A percentile compares a stretch with the other conserved stretches of the same genome.
Evolutionary conservation across 495 filamentous ascomycete species (phyloP).

Genomic region (Daldinia concentrica): DNA sequence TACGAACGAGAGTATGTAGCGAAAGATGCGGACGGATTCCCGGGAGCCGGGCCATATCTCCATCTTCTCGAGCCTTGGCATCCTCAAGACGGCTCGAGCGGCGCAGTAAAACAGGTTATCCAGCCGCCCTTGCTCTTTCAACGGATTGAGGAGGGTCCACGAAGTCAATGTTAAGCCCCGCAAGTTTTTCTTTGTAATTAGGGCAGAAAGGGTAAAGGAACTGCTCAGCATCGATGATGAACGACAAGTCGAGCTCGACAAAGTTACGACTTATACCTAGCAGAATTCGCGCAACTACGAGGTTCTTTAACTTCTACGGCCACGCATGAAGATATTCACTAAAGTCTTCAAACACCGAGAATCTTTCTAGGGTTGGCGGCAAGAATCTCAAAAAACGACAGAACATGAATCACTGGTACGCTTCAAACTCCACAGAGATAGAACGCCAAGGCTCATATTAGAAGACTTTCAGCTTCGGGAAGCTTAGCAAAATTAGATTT

Average conservation of each 20-base stretch:
- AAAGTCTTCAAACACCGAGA: constrained; percentile 6
- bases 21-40: not conserved
- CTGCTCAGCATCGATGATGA: constrained; percentile 1
- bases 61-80: constrained; percentile 14
- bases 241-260: constrained; percentile 9
- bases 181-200: not conserved
- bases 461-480: not conserved
- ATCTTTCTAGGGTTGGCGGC: not conserved
- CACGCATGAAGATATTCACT: not conserved
- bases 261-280: not conserved
- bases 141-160: not conserved
- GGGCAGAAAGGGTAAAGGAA: constrained; percentile 3
- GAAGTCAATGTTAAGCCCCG: constrained; percentile 12
- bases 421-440: no score
- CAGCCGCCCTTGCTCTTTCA: not conserved
- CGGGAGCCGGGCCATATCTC: constrained; percentile 5
- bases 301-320: not conserved
- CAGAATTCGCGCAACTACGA: not conserved
- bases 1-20: constrained; percentile 1
- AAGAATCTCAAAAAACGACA: not conserved
- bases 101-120: not conserved
- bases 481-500: constrained; percentile 1
- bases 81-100: not conserved
- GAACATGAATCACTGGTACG: no score
- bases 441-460: constrained; percentile 10